Evolutionary conservation across 2,329 filamentous ascomycete species (phyloP).

Genomic region (Aspergillus sergii): DNA sequence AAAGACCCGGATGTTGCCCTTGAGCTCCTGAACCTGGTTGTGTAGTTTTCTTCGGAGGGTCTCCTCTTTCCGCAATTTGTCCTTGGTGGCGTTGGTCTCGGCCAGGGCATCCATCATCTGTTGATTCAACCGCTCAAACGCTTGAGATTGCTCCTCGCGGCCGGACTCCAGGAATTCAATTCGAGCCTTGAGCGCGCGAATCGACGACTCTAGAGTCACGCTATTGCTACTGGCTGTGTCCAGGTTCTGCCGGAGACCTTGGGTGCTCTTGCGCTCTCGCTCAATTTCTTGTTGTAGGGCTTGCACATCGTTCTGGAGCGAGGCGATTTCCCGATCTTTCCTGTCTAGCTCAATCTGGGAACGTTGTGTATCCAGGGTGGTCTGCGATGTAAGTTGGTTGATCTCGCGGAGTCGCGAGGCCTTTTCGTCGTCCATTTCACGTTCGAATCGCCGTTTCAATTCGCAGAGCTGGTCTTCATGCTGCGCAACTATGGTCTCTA

Average conservation of each 20-base stretch:
- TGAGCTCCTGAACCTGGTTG: conserved; percentile 96
- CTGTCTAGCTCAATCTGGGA: conserved; percentile 50
- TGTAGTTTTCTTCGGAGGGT: conserved; percentile 87
- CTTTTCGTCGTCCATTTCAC: conserved; percentile 67
- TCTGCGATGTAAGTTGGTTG: conserved; percentile 35
- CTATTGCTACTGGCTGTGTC: conserved; percentile 63
- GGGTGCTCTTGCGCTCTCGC: conserved; percentile 65
- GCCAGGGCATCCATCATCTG: conserved; percentile 76
- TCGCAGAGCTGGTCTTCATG: conserved; percentile 71
- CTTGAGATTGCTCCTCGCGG: conserved; percentile 83
- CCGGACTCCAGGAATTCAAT: conserved; percentile 89
- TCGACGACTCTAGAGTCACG: conserved; percentile 71
- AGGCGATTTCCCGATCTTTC: conserved; percentile 57
- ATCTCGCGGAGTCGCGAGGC: conserved; percentile 43
- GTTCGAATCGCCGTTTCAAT: conserved; percentile 63
- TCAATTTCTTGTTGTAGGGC: conserved; percentile 52
- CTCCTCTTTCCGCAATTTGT: conserved; percentile 89
- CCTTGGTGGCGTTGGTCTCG: conserved; percentile 68
- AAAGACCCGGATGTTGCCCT: conserved; percentile 98
- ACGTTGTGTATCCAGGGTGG: conserved; percentile 42
- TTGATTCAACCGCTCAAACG: conserved; percentile 79
- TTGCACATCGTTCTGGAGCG: conserved; percentile 45
- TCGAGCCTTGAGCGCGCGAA: conserved; percentile 75
- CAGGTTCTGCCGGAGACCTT: conserved; percentile 60
- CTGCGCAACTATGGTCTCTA: conserved; percentile 60